Conservation (phyloP, 23 red algal species). For the Agarophyton chilense region DNA sequence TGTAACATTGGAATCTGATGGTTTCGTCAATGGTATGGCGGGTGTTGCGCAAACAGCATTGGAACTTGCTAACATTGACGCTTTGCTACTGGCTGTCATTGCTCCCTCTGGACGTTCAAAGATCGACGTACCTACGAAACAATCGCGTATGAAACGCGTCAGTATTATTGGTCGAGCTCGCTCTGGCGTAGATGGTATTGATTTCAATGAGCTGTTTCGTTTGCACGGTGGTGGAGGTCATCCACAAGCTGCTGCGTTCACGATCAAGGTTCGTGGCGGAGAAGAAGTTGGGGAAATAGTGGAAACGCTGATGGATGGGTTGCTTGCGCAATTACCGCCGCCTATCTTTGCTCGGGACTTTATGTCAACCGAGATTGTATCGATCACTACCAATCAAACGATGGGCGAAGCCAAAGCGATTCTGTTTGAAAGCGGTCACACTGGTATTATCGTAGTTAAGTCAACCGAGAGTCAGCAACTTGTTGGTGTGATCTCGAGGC, state of each 20-base stretch:
- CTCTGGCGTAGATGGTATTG: slow-evolving; percentile 51
- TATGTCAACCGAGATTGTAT: slow-evolving; percentile 53
- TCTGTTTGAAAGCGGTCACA: slow-evolving; percentile 53
- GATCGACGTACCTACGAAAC: not conserved
- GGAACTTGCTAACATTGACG: slow-evolving; percentile 62
- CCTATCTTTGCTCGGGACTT: slow-evolving; percentile 33
- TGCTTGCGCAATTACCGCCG: slow-evolving; percentile 44
- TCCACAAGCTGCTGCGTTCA: slow-evolving; percentile 51
- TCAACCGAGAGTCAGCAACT: slow-evolving; percentile 18
- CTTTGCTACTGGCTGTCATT: slow-evolving; percentile 38
- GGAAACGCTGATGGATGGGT: slow-evolving; percentile 25
- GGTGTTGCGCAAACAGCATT: slow-evolving; percentile 47
- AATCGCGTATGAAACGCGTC: slow-evolving; percentile 12
- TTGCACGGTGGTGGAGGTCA: slow-evolving; percentile 61
- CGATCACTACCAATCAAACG: slow-evolving; percentile 1
- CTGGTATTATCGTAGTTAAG: slow-evolving; percentile 50
- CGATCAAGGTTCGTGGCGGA: slow-evolving; percentile 6
- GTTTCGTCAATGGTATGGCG: slow-evolving; percentile 66
- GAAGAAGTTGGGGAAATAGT: slow-evolving; percentile 33
- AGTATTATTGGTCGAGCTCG: slow-evolving; percentile 59
- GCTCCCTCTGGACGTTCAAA: not conserved
- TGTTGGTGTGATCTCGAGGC: slow-evolving; percentile 50
- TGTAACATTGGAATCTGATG: slow-evolving; percentile 25
- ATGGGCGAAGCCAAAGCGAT: slow-evolving; percentile 47
- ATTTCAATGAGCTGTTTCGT: slow-evolving; percentile 46